These are phyloP conservation scores for Mentha longifolia DNA, from an alignment of 257 asterid genomes.

Conservation along the genomic window DNA sequence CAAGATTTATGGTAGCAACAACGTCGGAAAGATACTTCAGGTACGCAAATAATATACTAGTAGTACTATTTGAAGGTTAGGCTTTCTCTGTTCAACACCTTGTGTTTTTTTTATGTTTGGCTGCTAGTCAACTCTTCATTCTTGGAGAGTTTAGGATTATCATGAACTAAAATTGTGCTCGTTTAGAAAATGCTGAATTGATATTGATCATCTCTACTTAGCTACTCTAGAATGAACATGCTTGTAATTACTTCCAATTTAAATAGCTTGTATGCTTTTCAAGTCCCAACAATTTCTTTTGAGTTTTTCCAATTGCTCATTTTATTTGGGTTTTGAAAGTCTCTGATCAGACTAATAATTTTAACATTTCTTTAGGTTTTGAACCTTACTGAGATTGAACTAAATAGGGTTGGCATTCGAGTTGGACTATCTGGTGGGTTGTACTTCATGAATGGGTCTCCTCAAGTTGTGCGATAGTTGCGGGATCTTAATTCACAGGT, in stretches of 20 bases:
- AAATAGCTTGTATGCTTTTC: not conserved
- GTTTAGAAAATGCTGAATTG: not conserved
- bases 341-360: constrained; percentile 17
- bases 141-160: constrained; percentile 12
- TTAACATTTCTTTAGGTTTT: constrained; percentile 68
- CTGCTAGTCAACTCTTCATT: constrained; percentile 14
- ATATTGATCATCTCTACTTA: not conserved
- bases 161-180: not conserved
- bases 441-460: constrained; percentile 96
- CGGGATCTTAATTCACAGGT: constrained; percentile 90
- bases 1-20: too few relatives aligned
- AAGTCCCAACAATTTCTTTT: not conserved
- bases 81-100: constrained; percentile 28
- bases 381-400: constrained; percentile 90
- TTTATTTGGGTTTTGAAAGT: constrained; percentile 2
- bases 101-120: constrained; percentile 10
- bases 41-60: too few relatives aligned
- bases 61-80: constrained; percentile 89
- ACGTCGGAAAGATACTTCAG: too few relatives aligned
- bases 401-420: constrained; percentile 84
- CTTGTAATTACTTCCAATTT: not conserved
- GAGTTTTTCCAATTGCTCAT: not conserved
- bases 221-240: constrained; percentile 18
- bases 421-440: constrained; percentile 94
- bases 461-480: constrained; percentile 93